phyloP scores from a whole-genome alignment of 2,329 filamentous ascomycete species.

The Aciculosporium take region DNA sequence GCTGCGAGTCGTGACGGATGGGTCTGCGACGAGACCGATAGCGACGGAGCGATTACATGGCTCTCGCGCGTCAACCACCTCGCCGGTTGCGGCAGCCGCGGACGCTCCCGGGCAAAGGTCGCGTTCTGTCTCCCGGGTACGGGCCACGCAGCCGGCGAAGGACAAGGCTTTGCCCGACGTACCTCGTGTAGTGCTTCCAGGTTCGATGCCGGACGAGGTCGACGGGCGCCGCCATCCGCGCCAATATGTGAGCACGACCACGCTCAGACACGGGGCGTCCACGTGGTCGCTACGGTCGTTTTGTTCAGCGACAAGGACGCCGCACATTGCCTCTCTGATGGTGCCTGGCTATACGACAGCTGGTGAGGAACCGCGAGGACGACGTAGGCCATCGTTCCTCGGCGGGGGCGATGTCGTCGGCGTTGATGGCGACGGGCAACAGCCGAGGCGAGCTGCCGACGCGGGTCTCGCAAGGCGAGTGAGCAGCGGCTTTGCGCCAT shows the following conservation, averaged over 20 bases:
- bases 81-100: not conserved
- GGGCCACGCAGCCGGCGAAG: not conserved
- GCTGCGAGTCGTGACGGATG: conserved; percentile 39
- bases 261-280: not conserved
- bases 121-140: conserved; percentile 1
- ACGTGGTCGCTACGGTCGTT: not conserved
- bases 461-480: conserved; percentile 12
- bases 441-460: conserved; percentile 4
- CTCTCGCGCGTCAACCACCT: not conserved
- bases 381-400: conserved; percentile 6
- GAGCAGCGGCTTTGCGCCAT: conserved; percentile 16
- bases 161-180: conserved; percentile 1
- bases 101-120: not conserved
- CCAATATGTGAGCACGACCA: conserved; percentile 4
- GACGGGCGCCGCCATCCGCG: conserved; percentile 2
- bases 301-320: not conserved
- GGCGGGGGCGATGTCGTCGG: not conserved
- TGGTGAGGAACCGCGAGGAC: not conserved
- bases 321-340: conserved; percentile 5
- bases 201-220: not conserved
- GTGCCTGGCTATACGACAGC: not conserved
- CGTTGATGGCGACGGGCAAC: not conserved
- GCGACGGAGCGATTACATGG: conserved; percentile 1
- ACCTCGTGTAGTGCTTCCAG: not conserved
- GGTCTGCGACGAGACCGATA: conserved; percentile 10